phyloP scores from a whole-genome alignment of 1,284 basidiomycete genomes.

The Xerocomus minutiporus region DNA sequence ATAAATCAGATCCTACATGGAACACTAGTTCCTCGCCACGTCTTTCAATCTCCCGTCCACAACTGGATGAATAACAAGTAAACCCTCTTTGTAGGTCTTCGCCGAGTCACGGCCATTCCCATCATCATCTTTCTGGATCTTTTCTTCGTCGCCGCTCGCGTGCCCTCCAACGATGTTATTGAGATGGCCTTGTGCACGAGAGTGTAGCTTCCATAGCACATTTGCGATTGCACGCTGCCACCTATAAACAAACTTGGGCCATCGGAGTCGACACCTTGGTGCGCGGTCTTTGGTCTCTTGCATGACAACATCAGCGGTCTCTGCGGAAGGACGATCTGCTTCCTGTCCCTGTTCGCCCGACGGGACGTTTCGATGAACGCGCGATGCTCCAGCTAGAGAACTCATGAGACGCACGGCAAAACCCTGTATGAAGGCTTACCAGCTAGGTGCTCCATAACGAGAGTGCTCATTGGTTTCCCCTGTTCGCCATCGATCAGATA shows the following conservation, averaged over 20 bases:
- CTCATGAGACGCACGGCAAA: background rate
- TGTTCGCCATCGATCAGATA: slow-evolving; percentile 80
- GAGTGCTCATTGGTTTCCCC: slow-evolving; percentile 73
- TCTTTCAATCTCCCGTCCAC: slow-evolving; percentile 70
- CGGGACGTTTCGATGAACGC: slow-evolving; percentile 46
- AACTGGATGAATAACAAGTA: slow-evolving; percentile 59
- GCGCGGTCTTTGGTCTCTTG: slow-evolving; percentile 31
- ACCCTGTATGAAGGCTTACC: slow-evolving; percentile 45
- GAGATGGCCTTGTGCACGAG: slow-evolving; percentile 43
- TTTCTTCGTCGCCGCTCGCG: slow-evolving; percentile 63
- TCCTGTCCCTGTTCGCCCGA: slow-evolving; percentile 24
- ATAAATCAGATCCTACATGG: background rate
- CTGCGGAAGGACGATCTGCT: slow-evolving; percentile 32
- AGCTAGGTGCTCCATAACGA: slow-evolving; percentile 79
- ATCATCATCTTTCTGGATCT: slow-evolving; percentile 22
- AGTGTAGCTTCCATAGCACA: slow-evolving; percentile 45
- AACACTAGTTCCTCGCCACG: slow-evolving; percentile 35
- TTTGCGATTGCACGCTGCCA: slow-evolving; percentile 47
- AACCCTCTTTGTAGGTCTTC: slow-evolving; percentile 41
- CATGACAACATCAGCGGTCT: slow-evolving; percentile 40
- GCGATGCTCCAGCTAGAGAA: slow-evolving; percentile 50
- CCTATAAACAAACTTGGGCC: slow-evolving; percentile 32
- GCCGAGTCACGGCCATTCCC: slow-evolving; percentile 22
- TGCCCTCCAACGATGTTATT: slow-evolving; percentile 49
- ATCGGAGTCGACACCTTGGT: slow-evolving; percentile 4